Conservation (phyloP, 805 yeast species). For the Kuraishia hungarica region DNA sequence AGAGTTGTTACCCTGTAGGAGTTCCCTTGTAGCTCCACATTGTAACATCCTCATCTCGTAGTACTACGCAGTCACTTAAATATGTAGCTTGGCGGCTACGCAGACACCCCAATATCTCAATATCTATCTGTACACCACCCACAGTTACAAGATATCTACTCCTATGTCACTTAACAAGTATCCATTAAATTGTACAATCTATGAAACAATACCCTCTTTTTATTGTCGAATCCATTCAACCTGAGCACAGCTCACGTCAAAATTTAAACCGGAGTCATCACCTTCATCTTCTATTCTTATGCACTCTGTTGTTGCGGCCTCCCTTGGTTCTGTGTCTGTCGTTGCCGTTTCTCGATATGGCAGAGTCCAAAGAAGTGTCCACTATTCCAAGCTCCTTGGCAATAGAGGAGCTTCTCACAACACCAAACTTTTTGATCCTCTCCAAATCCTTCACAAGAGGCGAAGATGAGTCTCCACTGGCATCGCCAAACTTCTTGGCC, state of each 20-base stretch:
- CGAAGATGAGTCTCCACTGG: conserved; percentile 32
- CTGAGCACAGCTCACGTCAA: not conserved
- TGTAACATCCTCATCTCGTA: too few relatives aligned
- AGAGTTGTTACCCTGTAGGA: too few relatives aligned
- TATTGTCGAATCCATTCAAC: not conserved
- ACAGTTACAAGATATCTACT: too few relatives aligned
- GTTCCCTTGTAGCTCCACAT: too few relatives aligned
- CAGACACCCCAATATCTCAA: too few relatives aligned
- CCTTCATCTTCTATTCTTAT: not conserved
- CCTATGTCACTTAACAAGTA: too few relatives aligned
- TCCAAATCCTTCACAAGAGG: conserved; percentile 53
- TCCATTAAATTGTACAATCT: not conserved
- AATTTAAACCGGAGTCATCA: not conserved
- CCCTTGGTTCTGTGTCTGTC: not conserved
- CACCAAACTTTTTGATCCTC: conserved; percentile 81
- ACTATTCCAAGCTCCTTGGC: conserved; percentile 57
- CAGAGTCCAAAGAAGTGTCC: not conserved
- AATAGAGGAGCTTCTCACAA: conserved; percentile 54
- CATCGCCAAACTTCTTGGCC: conserved; percentile 72
- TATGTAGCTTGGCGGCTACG: too few relatives aligned
- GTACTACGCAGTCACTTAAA: too few relatives aligned
- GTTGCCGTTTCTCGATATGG: not conserved
- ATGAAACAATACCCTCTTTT: not conserved
- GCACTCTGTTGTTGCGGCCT: not conserved
- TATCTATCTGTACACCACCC: too few relatives aligned